Conservation (phyloP, 805 yeast genomes). For the Wickerhamomyces hampshirensis region DNA sequence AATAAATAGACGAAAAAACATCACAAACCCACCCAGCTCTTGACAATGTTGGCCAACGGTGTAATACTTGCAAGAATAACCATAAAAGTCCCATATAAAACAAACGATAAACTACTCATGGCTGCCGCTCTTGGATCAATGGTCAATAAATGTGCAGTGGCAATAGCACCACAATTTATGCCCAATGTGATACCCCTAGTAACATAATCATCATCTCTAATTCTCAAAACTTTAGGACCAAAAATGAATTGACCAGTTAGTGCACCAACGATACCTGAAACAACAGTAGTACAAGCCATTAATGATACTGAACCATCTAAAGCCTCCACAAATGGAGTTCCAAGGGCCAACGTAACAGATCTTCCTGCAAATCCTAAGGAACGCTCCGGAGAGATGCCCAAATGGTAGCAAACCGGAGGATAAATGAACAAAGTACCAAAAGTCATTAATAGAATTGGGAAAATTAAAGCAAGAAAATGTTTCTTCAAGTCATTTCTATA, state of each 20-base stretch:
- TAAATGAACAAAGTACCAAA: slow-evolving; percentile 59
- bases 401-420: slow-evolving; percentile 60
- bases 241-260: slow-evolving; percentile 51
- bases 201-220: slow-evolving; percentile 61
- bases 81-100: slow-evolving; percentile 69
- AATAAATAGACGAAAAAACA: too few species aligned
- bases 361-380: slow-evolving; percentile 76
- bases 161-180: slow-evolving; percentile 76
- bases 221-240: slow-evolving; percentile 33
- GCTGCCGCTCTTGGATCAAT: slow-evolving; percentile 79
- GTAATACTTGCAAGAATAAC: slow-evolving; percentile 60
- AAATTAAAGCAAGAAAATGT: slow-evolving; percentile 53
- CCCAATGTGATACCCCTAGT: slow-evolving; percentile 76
- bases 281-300: slow-evolving; percentile 74
- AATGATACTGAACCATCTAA: slow-evolving; percentile 65
- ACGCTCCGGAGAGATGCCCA: slow-evolving; percentile 57
- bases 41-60: slow-evolving; percentile 45
- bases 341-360: slow-evolving; percentile 74
- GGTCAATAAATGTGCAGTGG: slow-evolving; percentile 68
- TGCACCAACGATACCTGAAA: slow-evolving; percentile 75
- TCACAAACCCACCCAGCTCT: slow-evolving; percentile 40
- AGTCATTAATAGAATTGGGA: slow-evolving; percentile 54
- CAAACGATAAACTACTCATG: slow-evolving; percentile 66
- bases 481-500: slow-evolving; percentile 58
- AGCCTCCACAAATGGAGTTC: slow-evolving; percentile 66